Percentiles rank a stretch among this genome's conserved stretches.
These are phyloP conservation scores for Kuraishia piskuri DNA, from an alignment of 805 yeast species.

Conservation along the genomic window DNA sequence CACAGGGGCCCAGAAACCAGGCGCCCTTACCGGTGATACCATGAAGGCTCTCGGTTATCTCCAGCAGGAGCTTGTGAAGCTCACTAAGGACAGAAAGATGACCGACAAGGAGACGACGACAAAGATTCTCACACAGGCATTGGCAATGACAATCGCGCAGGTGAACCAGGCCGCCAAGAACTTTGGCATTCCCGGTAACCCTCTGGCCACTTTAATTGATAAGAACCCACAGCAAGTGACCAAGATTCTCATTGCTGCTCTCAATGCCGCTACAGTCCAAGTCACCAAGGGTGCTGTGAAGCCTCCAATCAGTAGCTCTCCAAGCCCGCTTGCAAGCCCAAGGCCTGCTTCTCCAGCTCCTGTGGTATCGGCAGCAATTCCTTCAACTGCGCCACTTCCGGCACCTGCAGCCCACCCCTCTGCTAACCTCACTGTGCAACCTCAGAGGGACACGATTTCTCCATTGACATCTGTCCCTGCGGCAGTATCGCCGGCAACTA, in stretches of 20 bases:
- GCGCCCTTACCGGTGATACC: slow-evolving; percentile 46
- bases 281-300: slow-evolving; percentile 36
- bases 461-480: background rate
- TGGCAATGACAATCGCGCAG: slow-evolving; percentile 89
- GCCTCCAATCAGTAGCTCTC: background rate
- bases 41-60: slow-evolving; percentile 71
- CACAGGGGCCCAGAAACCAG: slow-evolving; percentile 8
- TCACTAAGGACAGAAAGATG: slow-evolving; percentile 71
- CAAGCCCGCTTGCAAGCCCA: background rate
- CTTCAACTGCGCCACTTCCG: background rate
- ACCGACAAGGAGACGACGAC: slow-evolving; percentile 78
- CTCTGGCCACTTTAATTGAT: slow-evolving; percentile 68
- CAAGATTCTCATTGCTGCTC: slow-evolving; percentile 69
- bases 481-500: background rate
- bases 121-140: slow-evolving; percentile 77
- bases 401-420: background rate
- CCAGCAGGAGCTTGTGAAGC: slow-evolving; percentile 76
- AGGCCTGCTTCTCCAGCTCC: background rate
- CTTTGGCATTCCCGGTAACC: slow-evolving; percentile 73
- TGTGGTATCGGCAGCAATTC: background rate
- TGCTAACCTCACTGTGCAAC: background rate
- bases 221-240: slow-evolving; percentile 77
- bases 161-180: slow-evolving; percentile 83
- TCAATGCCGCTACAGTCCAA: slow-evolving; percentile 65
- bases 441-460: background rate